These are phyloP conservation scores for Lactifluus rugatus DNA, from an alignment of 768 basidiomycete genomes.

Conservation along the genomic window DNA sequence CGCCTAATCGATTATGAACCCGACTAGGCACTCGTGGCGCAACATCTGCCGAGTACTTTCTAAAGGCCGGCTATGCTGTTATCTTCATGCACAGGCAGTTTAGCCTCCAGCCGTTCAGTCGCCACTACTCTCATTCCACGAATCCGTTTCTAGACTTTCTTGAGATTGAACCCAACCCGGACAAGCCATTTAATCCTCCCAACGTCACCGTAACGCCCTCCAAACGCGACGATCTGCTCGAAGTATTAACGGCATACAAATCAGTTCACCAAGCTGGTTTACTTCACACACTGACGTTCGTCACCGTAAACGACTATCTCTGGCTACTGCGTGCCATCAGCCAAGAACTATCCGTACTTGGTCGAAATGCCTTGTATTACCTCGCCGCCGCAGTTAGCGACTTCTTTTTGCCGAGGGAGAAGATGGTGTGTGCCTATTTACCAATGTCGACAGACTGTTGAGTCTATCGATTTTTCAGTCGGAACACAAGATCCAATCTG, in stretches of 20 bases:
- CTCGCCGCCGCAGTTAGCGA: constrained; percentile 97
- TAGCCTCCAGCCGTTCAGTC: constrained; percentile 92
- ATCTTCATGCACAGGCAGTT: constrained; percentile 99
- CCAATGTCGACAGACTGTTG: not conserved
- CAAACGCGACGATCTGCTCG: constrained; percentile 55
- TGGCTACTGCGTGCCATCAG: constrained; percentile 81
- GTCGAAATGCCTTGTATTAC: constrained; percentile 80
- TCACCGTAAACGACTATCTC: constrained; percentile 93
- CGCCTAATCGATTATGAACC: constrained; percentile 1
- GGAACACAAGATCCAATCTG: constrained; percentile 97
- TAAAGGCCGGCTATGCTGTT: constrained; percentile 89
- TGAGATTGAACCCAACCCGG: constrained; percentile 40
- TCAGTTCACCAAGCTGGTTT: constrained; percentile 62
- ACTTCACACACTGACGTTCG: constrained; percentile 80
- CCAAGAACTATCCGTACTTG: constrained; percentile 61
- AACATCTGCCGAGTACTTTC: constrained; percentile 96
- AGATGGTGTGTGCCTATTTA: constrained; percentile 52
- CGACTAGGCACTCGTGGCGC: constrained; percentile 83
- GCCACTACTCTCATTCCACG: constrained; percentile 96
- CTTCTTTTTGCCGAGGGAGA: constrained; percentile 89
- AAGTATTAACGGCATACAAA: constrained; percentile 74
- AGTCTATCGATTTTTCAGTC: constrained; percentile 44
- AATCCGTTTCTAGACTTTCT: constrained; percentile 97
- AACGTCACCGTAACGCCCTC: constrained; percentile 57
- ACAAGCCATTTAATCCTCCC: constrained; percentile 23